These are phyloP conservation scores for Brassica rapa DNA, from an alignment of 345 rosid genomes.

Conservation along the genomic window DNA sequence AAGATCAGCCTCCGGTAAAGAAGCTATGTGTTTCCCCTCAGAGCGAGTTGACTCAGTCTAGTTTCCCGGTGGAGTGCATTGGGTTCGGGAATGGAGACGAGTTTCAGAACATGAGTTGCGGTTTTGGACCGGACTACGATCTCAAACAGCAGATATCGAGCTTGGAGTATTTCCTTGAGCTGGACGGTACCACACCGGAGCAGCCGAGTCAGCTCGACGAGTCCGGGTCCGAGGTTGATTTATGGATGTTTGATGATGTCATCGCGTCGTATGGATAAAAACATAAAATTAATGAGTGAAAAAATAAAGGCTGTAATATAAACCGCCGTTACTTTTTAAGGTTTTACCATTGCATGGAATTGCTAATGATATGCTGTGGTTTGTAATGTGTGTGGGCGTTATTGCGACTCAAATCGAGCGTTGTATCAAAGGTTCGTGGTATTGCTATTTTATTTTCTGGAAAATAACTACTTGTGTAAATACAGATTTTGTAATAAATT, in stretches of 20 bases:
- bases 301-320: constrained; percentile 5
- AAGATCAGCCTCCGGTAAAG: constrained; percentile 47
- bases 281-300: neutral
- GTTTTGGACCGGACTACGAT: constrained; percentile 30
- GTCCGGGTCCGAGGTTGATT: constrained; percentile 41
- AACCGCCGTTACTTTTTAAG: constrained; percentile 1
- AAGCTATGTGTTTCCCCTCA: constrained; percentile 41
- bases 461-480: neutral
- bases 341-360: neutral
- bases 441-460: neutral
- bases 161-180: constrained; percentile 64
- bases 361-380: neutral
- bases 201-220: constrained; percentile 32
- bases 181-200: constrained; percentile 45
- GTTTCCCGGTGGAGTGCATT: constrained; percentile 12
- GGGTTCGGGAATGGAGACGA: constrained; percentile 33
- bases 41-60: constrained; percentile 40
- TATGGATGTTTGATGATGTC: constrained; percentile 77
- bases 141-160: constrained; percentile 59
- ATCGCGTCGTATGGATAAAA: constrained; percentile 35
- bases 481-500: neutral
- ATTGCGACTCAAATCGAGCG: constrained; percentile 7
- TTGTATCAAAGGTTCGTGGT: constrained; percentile 8
- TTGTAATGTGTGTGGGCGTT: neutral
- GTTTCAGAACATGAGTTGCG: constrained; percentile 10